Percentiles rank a stretch among this genome's conserved stretches.
Evolutionary conservation across 345 rosid species (phyloP).

Genomic region (Salix caprea): DNA sequence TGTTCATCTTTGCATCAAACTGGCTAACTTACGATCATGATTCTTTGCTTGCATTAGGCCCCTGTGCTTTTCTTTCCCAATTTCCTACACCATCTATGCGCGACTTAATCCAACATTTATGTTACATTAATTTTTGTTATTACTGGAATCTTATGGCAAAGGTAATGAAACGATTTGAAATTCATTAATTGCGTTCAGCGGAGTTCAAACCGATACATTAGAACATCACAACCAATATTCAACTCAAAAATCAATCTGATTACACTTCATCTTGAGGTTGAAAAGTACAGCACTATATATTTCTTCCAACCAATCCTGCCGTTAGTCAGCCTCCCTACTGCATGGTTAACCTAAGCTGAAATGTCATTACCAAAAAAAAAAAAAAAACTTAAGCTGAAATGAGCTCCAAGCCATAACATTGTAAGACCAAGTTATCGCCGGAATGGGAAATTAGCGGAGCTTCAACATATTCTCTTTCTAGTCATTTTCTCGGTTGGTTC

Average conservation of each 20-base stretch:
- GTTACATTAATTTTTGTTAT: not conserved
- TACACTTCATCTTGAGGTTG: not conserved
- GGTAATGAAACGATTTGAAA: not conserved
- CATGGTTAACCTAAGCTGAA: not conserved
- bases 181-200: not conserved
- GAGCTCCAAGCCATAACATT: not conserved
- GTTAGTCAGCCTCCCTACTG: not conserved
- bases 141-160: not conserved
- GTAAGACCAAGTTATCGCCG: not conserved
- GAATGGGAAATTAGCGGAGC: not conserved
- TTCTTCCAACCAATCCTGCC: not conserved
- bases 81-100: too few species aligned
- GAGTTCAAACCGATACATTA: not conserved
- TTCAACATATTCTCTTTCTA: not conserved
- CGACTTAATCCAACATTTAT: not conserved
- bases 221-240: not conserved
- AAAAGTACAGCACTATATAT: not conserved
- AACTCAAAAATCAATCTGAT: not conserved
- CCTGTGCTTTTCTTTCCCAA: too few species aligned
- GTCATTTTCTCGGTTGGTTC: conserved; percentile 8
- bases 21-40: not conserved
- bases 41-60: not conserved
- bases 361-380: too few species aligned
- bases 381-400: not conserved
- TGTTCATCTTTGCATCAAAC: not conserved